These are phyloP conservation scores for Tetradesmus obliquus DNA, from an alignment of 139 green algal species.

Conservation along the genomic window DNA sequence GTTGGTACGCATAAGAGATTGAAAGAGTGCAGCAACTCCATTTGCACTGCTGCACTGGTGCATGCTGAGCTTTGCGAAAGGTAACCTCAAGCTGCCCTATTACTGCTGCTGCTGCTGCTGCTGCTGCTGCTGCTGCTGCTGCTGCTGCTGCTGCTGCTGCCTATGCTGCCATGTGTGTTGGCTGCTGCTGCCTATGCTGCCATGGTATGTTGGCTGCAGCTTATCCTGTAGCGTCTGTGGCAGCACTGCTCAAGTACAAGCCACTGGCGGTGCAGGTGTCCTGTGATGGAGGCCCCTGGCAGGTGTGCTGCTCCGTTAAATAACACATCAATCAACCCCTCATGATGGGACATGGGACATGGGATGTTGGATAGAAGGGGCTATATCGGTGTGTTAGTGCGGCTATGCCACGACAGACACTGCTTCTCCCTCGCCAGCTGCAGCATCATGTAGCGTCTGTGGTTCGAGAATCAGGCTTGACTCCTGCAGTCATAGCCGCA, in stretches of 20 bases:
- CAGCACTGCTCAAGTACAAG: constrained; percentile 3
- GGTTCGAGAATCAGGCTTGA: too few relatives aligned
- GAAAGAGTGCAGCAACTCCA: neutral
- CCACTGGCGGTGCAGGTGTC: neutral
- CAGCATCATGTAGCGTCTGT: too few relatives aligned
- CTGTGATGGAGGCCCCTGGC: neutral
- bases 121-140: neutral
- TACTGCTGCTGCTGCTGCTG: neutral
- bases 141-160: too few relatives aligned
- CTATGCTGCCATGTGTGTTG: too few relatives aligned
- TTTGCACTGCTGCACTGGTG: too few relatives aligned
- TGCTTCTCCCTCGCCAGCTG: too few relatives aligned
- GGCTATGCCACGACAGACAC: too few relatives aligned
- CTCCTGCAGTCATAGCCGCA: too few relatives aligned
- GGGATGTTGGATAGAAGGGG: too few relatives aligned
- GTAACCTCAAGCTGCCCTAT: neutral
- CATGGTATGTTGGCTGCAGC: neutral
- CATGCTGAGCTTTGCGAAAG: neutral
- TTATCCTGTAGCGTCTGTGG: neutral
- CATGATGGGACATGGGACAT: too few relatives aligned
- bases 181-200: too few relatives aligned
- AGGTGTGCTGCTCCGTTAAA: neutral
- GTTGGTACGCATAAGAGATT: neutral
- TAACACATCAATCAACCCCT: neutral
- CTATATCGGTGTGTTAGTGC: too few relatives aligned